These are phyloP conservation scores for Diaporthe eres DNA, from an alignment of 2,329 filamentous ascomycete species.

Conservation along the genomic window DNA sequence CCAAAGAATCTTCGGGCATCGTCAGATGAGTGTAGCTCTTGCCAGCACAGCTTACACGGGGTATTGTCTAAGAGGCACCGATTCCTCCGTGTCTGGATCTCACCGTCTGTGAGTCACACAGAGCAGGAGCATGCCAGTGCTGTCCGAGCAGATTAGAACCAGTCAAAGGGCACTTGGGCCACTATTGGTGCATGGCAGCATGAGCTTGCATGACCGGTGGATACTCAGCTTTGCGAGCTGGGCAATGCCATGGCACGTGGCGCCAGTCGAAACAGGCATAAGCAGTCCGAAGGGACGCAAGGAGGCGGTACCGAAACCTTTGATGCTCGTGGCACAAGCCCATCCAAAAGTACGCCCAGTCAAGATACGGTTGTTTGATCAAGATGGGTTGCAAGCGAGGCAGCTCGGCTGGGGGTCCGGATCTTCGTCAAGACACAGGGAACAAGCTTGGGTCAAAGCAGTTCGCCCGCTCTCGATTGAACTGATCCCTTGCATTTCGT, in stretches of 20 bases:
- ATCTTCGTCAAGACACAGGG: constrained; percentile 4
- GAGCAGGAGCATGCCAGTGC: constrained; percentile 17
- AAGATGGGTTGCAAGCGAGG: neutral
- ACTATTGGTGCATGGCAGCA: constrained; percentile 48
- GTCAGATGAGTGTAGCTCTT: constrained; percentile 56
- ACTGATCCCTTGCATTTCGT: neutral
- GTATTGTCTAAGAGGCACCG: constrained; percentile 45
- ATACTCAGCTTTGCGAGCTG: constrained; percentile 51
- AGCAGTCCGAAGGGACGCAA: constrained; percentile 27
- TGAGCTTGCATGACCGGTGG: constrained; percentile 49
- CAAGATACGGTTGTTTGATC: neutral
- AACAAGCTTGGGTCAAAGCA: neutral
- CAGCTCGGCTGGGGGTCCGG: constrained; percentile 14
- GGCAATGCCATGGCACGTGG: constrained; percentile 53
- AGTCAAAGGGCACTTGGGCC: neutral
- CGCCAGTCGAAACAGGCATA: constrained; percentile 51
- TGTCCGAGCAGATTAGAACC: constrained; percentile 6
- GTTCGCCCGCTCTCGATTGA: neutral
- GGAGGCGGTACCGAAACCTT: constrained; percentile 2
- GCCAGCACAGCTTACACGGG: constrained; percentile 28
- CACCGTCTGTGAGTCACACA: constrained; percentile 31
- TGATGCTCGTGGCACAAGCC: neutral
- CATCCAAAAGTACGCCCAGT: neutral
- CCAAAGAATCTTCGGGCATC: constrained; percentile 62
- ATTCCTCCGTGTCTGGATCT: constrained; percentile 43